Evolutionary conservation across 176 grass and related monocot genomes (phyloP), one percentile per base, ranked within the genome.

Genomic region (Alloteropsis semialata): DNA sequence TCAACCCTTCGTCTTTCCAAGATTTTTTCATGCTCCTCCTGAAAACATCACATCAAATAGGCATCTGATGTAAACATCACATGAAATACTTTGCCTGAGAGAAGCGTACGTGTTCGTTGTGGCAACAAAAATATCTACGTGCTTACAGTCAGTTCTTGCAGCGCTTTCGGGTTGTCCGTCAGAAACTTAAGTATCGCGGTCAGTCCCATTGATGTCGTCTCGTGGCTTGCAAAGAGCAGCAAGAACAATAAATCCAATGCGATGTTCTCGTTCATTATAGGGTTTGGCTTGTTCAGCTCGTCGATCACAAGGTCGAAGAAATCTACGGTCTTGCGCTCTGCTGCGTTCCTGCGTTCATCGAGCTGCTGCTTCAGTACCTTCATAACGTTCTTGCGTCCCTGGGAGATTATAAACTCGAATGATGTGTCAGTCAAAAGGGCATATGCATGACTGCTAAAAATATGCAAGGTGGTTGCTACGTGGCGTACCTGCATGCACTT

Each of bases 151-250:
- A 94, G 67, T 72, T 89, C 87, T 44, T 94, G 42, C 1, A 94
- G 3, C 5, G 61, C 87, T 67, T 78, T 71, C 0, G 89, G 84
- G 46, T 87, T 70, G 0, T 89, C 66, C 0, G 87, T 32, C 28
- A 89, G 84, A 46, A 91, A 91, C 69, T 84, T 94, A 59, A 94
- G 76, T 5, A 48, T 57, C 0, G 65, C 73, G 6, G 89, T 94
- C n/a, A 94, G 79, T 5, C 79, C 81, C 17, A 88, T 87, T 12
- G 88, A 82, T 1, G 92, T 94, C 4, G 88, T 94, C 54, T 94
- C 92, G 10, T 79, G 85, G 34, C 92, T 86, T 1, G 92, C 92
- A 7, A 94, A 94, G 21, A 90, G 85, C 54, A 93, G 68, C 66
- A 86, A 46, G 68, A 90, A 93, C 66, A 90, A 12, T 51, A 94